Conservation (phyloP, 2,329 filamentous ascomycete species). For the Achaetomium macrosporum region DNA sequence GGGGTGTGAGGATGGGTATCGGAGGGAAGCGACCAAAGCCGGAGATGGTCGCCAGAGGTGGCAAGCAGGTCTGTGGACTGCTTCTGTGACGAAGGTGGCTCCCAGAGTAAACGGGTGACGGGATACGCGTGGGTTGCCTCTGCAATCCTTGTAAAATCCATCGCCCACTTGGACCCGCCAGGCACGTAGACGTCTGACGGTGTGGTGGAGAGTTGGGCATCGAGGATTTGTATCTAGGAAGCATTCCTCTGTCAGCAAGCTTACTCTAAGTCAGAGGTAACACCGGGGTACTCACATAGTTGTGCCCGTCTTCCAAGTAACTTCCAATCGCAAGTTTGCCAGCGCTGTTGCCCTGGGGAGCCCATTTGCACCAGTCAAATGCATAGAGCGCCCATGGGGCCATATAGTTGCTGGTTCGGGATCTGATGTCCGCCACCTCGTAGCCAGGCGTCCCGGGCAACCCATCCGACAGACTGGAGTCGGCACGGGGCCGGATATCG, state of each 20-base stretch:
- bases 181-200: constrained; percentile 62
- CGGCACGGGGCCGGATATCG: constrained; percentile 82
- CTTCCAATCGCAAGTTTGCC: constrained; percentile 94
- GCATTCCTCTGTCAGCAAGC: constrained; percentile 9
- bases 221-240: constrained; percentile 86
- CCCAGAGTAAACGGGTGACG: constrained; percentile 91
- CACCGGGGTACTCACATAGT: constrained; percentile 63
- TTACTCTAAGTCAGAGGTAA: no score
- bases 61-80: constrained; percentile 91
- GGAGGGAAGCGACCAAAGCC: constrained; percentile 85
- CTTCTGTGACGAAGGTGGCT: constrained; percentile 90
- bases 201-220: constrained; percentile 72
- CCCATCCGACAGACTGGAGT: constrained; percentile 72
- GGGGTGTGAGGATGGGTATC: constrained; percentile 49
- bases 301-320: constrained; percentile 96
- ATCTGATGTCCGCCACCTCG: constrained; percentile 58
- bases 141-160: constrained; percentile 90
- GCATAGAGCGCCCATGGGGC: constrained; percentile 95
- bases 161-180: constrained; percentile 64
- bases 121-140: constrained; percentile 98
- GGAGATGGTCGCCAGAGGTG: constrained; percentile 89
- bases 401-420: constrained; percentile 84
- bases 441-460: constrained; percentile 56
- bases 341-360: constrained; percentile 69
- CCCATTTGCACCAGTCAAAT: constrained; percentile 99